Percentiles rank a stretch among this genome's conserved stretches.
phyloP scores from a whole-genome alignment of 805 yeast species.

The Komagataella populi region DNA sequence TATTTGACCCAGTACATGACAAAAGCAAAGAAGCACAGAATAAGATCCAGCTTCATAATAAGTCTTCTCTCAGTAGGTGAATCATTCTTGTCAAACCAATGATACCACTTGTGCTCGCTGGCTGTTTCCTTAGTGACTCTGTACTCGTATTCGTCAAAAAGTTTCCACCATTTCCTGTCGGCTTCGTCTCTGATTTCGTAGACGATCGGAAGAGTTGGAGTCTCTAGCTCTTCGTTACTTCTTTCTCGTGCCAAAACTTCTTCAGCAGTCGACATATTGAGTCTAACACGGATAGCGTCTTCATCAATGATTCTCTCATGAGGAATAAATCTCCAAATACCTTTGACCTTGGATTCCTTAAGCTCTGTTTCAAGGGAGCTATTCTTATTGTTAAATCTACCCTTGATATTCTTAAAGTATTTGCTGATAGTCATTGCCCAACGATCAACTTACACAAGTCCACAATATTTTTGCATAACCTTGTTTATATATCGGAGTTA shows the following conservation, averaged over 20 bases:
- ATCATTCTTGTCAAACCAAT: constrained; percentile 39
- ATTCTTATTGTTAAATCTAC: background rate
- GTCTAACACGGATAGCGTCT: background rate
- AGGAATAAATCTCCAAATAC: background rate
- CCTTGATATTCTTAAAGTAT: background rate
- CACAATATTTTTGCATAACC: background rate
- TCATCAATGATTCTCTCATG: background rate
- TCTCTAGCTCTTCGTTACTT: background rate
- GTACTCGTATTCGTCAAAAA: constrained; percentile 52
- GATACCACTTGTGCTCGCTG: constrained; percentile 29
- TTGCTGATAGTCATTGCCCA: background rate
- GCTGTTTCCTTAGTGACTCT: constrained; percentile 23
- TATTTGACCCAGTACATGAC: constrained; percentile 53
- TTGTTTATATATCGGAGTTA: background rate
- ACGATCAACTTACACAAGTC: background rate
- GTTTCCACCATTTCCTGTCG: constrained; percentile 37
- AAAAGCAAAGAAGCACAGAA: constrained; percentile 41
- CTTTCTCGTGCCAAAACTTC: background rate
- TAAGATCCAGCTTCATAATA: constrained; percentile 38
- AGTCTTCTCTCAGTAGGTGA: constrained; percentile 33
- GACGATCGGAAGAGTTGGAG: background rate
- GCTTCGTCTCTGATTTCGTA: constrained; percentile 41
- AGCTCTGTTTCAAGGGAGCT: background rate
- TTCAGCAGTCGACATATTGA: background rate
- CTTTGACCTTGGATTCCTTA: background rate